Evolutionary conservation across 1,284 basidiomycete species (phyloP).

Genomic region (Fomitopsis pinicola): DNA sequence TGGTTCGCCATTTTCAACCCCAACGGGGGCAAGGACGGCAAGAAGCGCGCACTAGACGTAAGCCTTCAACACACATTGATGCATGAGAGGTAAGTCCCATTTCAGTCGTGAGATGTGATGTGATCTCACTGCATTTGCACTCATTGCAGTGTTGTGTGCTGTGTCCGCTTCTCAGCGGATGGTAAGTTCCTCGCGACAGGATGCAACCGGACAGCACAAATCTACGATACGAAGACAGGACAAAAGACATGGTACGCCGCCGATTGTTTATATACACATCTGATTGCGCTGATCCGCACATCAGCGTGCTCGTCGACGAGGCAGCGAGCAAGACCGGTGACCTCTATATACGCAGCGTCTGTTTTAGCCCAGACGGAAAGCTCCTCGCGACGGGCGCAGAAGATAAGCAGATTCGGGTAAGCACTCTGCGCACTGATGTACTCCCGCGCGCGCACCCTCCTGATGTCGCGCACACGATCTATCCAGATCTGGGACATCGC

Average conservation of each 20-base stretch:
- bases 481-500: conserved; percentile 80
- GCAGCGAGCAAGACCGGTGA: conserved; percentile 48
- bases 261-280: neutral
- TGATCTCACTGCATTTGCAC: neutral
- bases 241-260: conserved; percentile 63
- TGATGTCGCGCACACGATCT: neutral
- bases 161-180: conserved; percentile 87
- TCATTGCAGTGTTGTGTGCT: conserved; percentile 42
- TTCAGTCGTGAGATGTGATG: neutral
- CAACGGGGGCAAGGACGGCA: conserved; percentile 39
- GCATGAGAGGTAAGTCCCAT: conserved; percentile 77
- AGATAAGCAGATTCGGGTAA: conserved; percentile 63
- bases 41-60: conserved; percentile 83
- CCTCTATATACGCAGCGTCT: conserved; percentile 66
- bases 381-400: conserved; percentile 67
- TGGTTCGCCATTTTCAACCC: conserved; percentile 97
- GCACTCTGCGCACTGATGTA: conserved; percentile 15
- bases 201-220: conserved; percentile 87
- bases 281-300: neutral
- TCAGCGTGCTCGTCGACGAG: conserved; percentile 56
- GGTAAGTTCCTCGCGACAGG: conserved; percentile 88
- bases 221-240: conserved; percentile 87
- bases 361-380: conserved; percentile 67
- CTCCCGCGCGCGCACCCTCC: neutral
- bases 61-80: conserved; percentile 84